Evolutionary conservation across 1,284 basidiomycete genomes (phyloP).

Genomic region (Pyrrhoderma noxium): DNA sequence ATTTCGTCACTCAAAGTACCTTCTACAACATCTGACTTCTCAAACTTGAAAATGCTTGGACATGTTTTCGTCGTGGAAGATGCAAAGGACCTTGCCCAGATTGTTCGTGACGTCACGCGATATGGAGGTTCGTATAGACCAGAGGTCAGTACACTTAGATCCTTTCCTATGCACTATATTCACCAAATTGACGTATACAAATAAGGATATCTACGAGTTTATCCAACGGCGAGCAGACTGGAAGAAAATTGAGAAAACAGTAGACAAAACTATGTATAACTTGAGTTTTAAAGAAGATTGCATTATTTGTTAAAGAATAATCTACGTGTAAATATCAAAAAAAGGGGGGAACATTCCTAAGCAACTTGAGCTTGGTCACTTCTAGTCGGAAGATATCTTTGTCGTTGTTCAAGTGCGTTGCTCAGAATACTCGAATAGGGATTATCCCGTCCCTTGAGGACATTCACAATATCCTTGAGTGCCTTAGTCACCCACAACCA

Average conservation of each 20-base stretch:
- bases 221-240: slow-evolving; percentile 90
- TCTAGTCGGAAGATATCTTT: background rate
- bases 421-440: background rate
- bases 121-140: slow-evolving; percentile 91
- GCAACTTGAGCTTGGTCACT: background rate
- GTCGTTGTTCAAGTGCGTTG: background rate
- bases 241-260: slow-evolving; percentile 94
- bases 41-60: slow-evolving; percentile 92
- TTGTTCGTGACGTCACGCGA: slow-evolving; percentile 88
- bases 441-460: background rate
- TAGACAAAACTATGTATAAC: slow-evolving; percentile 95
- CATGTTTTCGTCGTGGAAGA: slow-evolving; percentile 92
- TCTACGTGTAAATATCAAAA: background rate
- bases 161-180: background rate
- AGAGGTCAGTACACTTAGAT: slow-evolving; percentile 71
- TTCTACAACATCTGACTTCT: slow-evolving; percentile 77
- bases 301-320: slow-evolving; percentile 38
- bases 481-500: slow-evolving; percentile 7
- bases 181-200: background rate
- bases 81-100: slow-evolving; percentile 90
- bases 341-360: background rate
- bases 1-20: slow-evolving; percentile 68
- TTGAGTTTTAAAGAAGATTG: slow-evolving; percentile 90
- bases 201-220: slow-evolving; percentile 86
- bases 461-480: slow-evolving; percentile 5